Evolutionary conservation across 164 flowering plant genomes (phyloP).

Genomic region (Magnolia sinica): DNA sequence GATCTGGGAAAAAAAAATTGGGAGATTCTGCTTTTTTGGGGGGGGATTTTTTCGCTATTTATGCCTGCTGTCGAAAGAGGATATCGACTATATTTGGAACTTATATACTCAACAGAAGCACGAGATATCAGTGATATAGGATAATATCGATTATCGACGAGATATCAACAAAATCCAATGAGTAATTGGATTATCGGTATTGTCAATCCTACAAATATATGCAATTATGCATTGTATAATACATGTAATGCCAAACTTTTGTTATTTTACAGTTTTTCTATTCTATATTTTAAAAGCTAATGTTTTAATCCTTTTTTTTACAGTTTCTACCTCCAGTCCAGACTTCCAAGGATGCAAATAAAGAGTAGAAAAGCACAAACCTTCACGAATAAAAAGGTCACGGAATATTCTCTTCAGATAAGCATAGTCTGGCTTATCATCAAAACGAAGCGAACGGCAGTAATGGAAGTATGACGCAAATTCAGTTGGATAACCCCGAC

Average conservation of each 20-base stretch:
- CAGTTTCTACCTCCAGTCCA: neutral
- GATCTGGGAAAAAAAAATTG: no score
- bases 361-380: slow-evolving; percentile 29
- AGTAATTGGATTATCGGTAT: no score
- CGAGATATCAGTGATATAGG: no score
- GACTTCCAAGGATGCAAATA: neutral
- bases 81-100: no score
- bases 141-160: no score
- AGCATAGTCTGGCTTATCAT: slow-evolving; percentile 96
- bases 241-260: neutral
- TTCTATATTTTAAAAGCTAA: no score
- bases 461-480: slow-evolving; percentile 95
- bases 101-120: no score
- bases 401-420: slow-evolving; percentile 91
- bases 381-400: slow-evolving; percentile 97
- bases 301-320: neutral
- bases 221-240: neutral
- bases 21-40: no score
- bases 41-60: no score
- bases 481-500: slow-evolving; percentile 94
- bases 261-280: neutral
- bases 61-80: no score
- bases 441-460: slow-evolving; percentile 91
- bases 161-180: no score
- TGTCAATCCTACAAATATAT: no score